Evolutionary conservation across 2,329 filamentous ascomycete genomes (phyloP).

Genomic region (Cercospora berteroae): DNA sequence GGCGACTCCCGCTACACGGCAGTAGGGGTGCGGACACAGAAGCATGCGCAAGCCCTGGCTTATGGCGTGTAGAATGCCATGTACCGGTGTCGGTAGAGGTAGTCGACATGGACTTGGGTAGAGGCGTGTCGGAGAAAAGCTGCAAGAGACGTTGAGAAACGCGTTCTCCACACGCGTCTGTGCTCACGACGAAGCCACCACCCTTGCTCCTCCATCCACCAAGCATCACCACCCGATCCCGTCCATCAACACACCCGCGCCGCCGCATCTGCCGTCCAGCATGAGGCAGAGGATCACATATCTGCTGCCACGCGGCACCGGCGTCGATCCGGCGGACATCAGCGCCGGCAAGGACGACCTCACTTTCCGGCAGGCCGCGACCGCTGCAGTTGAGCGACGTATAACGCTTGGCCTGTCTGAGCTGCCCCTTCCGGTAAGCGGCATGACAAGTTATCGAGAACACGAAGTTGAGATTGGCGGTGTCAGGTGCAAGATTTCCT

Average conservation of each 20-base stretch:
- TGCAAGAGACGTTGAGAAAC: background rate
- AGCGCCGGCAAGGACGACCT: conserved; percentile 55
- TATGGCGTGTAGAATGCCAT: background rate
- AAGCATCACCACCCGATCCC: background rate
- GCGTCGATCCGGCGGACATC: conserved; percentile 64
- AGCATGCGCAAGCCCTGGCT: background rate
- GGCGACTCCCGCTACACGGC: background rate
- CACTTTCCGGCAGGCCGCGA: conserved; percentile 56
- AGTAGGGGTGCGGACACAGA: background rate
- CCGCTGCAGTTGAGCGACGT: conserved; percentile 73
- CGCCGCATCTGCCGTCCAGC: background rate
- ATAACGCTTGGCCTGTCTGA: conserved; percentile 72
- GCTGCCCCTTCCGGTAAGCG: conserved; percentile 62
- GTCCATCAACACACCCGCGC: background rate
- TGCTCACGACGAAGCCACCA: background rate
- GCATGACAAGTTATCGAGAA: background rate
- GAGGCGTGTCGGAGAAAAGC: background rate
- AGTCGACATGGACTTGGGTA: background rate
- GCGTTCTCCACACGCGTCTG: background rate
- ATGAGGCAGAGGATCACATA: conserved; percentile 81
- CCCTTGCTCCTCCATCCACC: background rate
- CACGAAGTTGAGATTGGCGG: conserved; percentile 12
- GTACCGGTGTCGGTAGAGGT: background rate
- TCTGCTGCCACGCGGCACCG: conserved; percentile 61
- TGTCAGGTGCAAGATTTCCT: conserved; percentile 61